phyloP scores from a whole-genome alignment of 805 yeast genomes.

The Schwanniomyces occidentalis region DNA sequence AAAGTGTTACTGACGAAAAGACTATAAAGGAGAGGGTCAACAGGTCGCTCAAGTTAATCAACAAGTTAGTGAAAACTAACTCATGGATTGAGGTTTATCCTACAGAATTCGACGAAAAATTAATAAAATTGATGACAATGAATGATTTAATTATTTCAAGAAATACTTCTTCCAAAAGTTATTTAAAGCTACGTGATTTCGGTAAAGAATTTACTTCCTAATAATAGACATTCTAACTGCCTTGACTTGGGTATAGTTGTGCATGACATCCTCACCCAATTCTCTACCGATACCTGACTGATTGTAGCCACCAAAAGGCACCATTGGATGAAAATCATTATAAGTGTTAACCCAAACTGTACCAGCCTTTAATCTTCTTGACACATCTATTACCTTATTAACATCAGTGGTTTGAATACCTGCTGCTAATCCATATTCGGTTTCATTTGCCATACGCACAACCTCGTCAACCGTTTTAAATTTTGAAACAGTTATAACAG shows the following conservation, averaged over 20 bases:
- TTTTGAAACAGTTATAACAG: constrained; percentile 46
- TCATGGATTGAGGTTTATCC: constrained; percentile 14
- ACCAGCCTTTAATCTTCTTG: constrained; percentile 53
- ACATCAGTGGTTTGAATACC: constrained; percentile 41
- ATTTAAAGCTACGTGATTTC: constrained; percentile 7
- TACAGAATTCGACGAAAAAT: constrained; percentile 3
- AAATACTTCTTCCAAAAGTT: constrained; percentile 5
- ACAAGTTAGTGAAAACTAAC: constrained; percentile 7
- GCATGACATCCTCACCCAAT: constrained; percentile 38
- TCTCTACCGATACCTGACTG: constrained; percentile 43
- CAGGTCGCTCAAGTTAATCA: constrained; percentile 7
- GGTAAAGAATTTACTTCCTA: constrained; percentile 5
- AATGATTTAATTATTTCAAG: constrained; percentile 9
- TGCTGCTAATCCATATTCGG: constrained; percentile 49
- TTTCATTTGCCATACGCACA: constrained; percentile 41
- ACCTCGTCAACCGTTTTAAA: constrained; percentile 48
- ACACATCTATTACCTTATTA: constrained; percentile 15
- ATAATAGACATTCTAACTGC: constrained; percentile 14
- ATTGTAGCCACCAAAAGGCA: constrained; percentile 45
- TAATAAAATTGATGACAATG: constrained; percentile 10
- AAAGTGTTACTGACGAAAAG: constrained; percentile 8
- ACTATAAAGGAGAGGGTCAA: constrained; percentile 8
- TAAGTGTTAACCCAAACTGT: constrained; percentile 70
- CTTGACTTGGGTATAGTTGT: constrained; percentile 36
- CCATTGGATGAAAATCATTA: constrained; percentile 61